A percentile compares a stretch with the other conserved stretches of the same genome.
Evolutionary conservation across 768 basidiomycete genomes (phyloP).

Genomic region (Austroboletus festivus): DNA sequence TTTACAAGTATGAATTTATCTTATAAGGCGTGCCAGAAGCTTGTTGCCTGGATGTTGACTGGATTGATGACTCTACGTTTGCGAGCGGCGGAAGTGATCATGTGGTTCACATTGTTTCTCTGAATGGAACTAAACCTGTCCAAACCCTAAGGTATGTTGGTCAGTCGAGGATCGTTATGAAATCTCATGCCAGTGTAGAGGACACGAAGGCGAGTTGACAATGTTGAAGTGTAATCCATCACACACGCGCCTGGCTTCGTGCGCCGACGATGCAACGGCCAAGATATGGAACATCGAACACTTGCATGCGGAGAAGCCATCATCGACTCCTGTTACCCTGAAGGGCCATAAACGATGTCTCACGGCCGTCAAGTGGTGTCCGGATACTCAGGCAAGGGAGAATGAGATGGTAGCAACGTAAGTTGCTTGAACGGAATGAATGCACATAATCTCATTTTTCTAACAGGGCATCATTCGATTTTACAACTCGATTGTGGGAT

Average conservation of each 20-base stretch:
- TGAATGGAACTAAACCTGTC: slow-evolving; percentile 51
- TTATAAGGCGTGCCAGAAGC: slow-evolving; percentile 39
- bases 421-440: slow-evolving; percentile 23
- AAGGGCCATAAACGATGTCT: slow-evolving; percentile 66
- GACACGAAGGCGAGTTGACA: slow-evolving; percentile 75
- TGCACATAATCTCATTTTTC: slow-evolving; percentile 3
- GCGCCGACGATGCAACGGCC: slow-evolving; percentile 78
- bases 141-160: slow-evolving; percentile 58
- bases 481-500: slow-evolving; percentile 81
- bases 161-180: neutral
- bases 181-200: slow-evolving; percentile 39
- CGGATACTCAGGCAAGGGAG: slow-evolving; percentile 41
- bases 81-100: slow-evolving; percentile 73
- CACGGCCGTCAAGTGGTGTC: slow-evolving; percentile 69
- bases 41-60: slow-evolving; percentile 79
- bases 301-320: slow-evolving; percentile 30
- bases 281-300: slow-evolving; percentile 71
- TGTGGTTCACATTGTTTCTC: slow-evolving; percentile 56
- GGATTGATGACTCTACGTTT: slow-evolving; percentile 69
- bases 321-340: slow-evolving; percentile 36
- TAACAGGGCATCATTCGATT: slow-evolving; percentile 74
- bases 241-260: slow-evolving; percentile 70
- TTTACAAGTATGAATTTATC: neutral
- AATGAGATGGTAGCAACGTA: slow-evolving; percentile 74
- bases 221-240: slow-evolving; percentile 67